Evolutionary conservation across 176 grass and related monocot species (phyloP).

Genomic region (Oryza brachyantha): DNA sequence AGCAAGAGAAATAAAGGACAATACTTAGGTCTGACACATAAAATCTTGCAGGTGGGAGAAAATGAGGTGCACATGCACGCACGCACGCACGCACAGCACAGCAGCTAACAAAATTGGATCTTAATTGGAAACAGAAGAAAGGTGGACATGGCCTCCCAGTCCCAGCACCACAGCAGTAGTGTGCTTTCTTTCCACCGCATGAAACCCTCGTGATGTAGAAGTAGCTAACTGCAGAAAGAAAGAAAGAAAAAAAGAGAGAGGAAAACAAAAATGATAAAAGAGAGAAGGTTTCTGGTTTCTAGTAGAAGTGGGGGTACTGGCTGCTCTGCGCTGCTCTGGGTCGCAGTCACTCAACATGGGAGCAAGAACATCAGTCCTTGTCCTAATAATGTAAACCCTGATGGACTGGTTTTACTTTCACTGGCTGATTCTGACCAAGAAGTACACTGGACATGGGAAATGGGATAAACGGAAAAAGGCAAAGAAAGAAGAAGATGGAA

Average conservation of each 20-base stretch:
- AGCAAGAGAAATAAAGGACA: conserved; percentile 38
- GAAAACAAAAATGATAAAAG: background rate
- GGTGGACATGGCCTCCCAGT: conserved; percentile 18
- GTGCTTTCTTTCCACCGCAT: conserved; percentile 34
- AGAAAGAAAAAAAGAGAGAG: background rate
- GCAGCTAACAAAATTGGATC: conserved; percentile 25
- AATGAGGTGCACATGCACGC: conserved; percentile 57
- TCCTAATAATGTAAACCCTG: conserved; percentile 22
- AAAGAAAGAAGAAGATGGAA: conserved; percentile 1
- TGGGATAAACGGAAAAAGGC: conserved; percentile 11
- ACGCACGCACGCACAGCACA: conserved; percentile 25
- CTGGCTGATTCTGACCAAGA: conserved; percentile 26
- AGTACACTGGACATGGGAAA: background rate
- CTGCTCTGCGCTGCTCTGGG: background rate
- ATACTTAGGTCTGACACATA: conserved; percentile 47
- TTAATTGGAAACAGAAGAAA: conserved; percentile 42
- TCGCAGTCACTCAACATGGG: conserved; percentile 37
- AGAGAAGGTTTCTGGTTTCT: background rate
- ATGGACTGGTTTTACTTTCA: conserved; percentile 42
- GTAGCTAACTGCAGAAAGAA: conserved; percentile 26
- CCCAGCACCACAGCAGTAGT: background rate
- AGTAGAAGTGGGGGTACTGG: background rate
- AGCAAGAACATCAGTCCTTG: conserved; percentile 27
- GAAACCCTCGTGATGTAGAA: conserved; percentile 47
- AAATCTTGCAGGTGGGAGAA: conserved; percentile 53